Evolutionary conservation across 129 eudicot species (phyloP), one percentile per base, ranked within the genome.

Genomic region (Lactuca saligna): DNA sequence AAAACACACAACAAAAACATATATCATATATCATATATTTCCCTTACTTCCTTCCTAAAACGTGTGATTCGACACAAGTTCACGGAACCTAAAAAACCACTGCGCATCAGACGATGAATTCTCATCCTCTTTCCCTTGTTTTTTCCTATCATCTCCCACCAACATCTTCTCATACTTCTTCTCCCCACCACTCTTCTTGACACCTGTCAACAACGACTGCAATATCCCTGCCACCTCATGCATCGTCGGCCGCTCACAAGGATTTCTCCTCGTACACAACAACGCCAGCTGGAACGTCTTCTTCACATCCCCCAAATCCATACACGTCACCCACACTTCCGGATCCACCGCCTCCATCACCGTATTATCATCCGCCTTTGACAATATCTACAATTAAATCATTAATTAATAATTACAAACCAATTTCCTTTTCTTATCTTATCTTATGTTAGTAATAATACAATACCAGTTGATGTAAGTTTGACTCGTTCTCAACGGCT

Each of bases 291-390:
- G 97, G 58, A 91, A 87, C 0, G 83, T 82, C 75, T 87, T 88
- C 54, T 39, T 77, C 20, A 85, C 85, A 10, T 88, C 90, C 16
- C 82, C 60, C 54, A 75, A 29, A 68, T 91, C 90, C 65, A 75
- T 68, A 73, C 97, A 91, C 2, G 97, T 91, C 17, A 88, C 84
- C 0, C 88, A 81, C 6, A 91, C 93, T 79, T 88, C 97, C 0
- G 97, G 82, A 75, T 91, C 97, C 66, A 85, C 88, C 5, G 86
- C 86, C 35, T 91, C 97, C 96, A 91, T 91, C 59, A 91, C 73
- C 8, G 97, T 79, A 68, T 91, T 79, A 59, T 81, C 82, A 53
- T 88, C 97, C 0, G 93, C 90, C 73, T 88, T 91, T 0, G 83
- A 74, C 75, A 88, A 56, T 41, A 91, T 87, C 97, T 88, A 82